phyloP scores from a whole-genome alignment of 2,329 filamentous ascomycete species.

The Zopfia rhizophila region DNA sequence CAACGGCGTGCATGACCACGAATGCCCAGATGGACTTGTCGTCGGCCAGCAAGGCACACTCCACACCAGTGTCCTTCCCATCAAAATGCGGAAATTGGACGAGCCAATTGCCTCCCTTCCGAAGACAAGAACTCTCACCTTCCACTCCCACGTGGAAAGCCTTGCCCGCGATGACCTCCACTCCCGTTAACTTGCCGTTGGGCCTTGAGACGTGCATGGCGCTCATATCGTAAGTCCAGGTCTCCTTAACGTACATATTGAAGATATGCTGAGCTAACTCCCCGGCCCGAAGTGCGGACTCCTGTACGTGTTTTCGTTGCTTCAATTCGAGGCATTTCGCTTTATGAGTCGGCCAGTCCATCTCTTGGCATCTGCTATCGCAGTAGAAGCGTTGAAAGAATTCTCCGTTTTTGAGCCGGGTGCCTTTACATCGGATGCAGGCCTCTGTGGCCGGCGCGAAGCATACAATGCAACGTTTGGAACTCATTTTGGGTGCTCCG shows the following conservation, averaged over 20 bases:
- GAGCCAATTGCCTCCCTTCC: constrained; percentile 24
- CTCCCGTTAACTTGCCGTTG: constrained; percentile 6
- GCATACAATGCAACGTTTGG: no score
- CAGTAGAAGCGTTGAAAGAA: no score
- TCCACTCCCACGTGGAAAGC: constrained; percentile 16
- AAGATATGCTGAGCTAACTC: constrained; percentile 23
- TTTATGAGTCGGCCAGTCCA: no score
- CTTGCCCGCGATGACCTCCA: constrained; percentile 21
- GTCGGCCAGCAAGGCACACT: constrained; percentile 21
- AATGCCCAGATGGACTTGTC: constrained; percentile 24
- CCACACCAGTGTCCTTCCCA: constrained; percentile 13
- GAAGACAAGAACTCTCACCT: constrained; percentile 14
- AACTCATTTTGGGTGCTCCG: no score
- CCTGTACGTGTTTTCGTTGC: no score
- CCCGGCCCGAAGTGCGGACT: no score
- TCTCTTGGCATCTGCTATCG: no score
- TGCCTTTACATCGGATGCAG: no score
- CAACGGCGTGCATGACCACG: constrained; percentile 23
- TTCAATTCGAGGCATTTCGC: no score
- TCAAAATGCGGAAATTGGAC: constrained; percentile 17
- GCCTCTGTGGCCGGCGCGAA: no score
- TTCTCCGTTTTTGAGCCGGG: no score
- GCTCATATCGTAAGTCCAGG: constrained; percentile 28
- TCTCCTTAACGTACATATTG: constrained; percentile 24
- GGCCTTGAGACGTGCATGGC: constrained; percentile 10